A percentile compares a stretch with the other conserved stretches of the same genome.
Conservation (phyloP, 805 yeast genomes). For the Hanseniaspora taiwanica region DNA sequence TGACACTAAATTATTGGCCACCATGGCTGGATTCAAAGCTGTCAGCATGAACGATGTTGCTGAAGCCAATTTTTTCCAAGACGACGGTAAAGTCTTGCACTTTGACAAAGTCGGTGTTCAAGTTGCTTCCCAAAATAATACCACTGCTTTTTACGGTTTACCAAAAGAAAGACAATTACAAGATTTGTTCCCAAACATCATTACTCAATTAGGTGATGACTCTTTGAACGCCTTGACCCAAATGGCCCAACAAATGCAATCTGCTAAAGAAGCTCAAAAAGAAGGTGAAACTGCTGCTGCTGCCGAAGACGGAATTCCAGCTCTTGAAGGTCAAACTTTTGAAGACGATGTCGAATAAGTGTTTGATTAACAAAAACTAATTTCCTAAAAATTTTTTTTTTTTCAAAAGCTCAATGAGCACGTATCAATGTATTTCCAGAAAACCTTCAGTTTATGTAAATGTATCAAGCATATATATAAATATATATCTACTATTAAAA, state of each 20-base stretch:
- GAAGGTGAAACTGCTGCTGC: constrained; percentile 33
- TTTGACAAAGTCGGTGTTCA: constrained; percentile 95
- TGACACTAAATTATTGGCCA: constrained; percentile 81
- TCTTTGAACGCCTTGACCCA: constrained; percentile 78
- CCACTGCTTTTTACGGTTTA: constrained; percentile 89
- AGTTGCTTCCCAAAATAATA: constrained; percentile 80
- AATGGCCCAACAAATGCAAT: constrained; percentile 68
- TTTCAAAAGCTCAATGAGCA: too few species aligned
- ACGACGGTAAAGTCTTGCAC: constrained; percentile 91
- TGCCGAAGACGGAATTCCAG: constrained; percentile 25
- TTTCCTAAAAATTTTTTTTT: not conserved
- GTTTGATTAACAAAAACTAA: not conserved
- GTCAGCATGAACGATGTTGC: constrained; percentile 81
- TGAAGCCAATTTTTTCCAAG: constrained; percentile 96
- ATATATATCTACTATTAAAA: not conserved
- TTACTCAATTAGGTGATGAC: constrained; percentile 94
- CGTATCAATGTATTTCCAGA: too few species aligned
- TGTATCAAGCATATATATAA: not conserved
- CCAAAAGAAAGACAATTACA: constrained; percentile 87
- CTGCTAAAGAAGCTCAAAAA: constrained; percentile 35
- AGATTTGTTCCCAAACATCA: constrained; percentile 85
- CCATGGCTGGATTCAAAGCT: constrained; percentile 80
- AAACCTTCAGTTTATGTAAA: too few species aligned
- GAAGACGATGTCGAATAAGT: constrained; percentile 33
- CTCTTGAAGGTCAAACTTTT: constrained; percentile 65